A percentile compares a stretch with the other conserved stretches of the same genome.
phyloP scores from a whole-genome alignment of 495 filamentous ascomycete genomes.

The Terfezia claveryi region DNA sequence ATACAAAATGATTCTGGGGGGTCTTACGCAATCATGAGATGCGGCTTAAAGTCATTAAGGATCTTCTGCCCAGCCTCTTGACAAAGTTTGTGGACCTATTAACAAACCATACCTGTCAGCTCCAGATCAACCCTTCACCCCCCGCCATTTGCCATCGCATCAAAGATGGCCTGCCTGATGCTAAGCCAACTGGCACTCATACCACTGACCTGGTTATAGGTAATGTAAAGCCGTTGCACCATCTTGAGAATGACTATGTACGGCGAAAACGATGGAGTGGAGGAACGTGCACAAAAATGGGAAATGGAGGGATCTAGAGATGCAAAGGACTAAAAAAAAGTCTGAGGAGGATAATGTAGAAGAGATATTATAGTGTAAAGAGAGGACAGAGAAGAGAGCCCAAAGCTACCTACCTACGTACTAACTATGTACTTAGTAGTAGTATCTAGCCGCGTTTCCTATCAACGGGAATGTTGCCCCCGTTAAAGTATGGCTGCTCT shows the following conservation, averaged over 20 bases:
- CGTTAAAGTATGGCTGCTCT: no score
- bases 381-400: no score
- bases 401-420: no score
- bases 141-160: neutral
- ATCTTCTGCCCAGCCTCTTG: conserved; percentile 60
- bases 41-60: conserved; percentile 63
- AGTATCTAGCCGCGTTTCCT: no score
- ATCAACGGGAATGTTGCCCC: no score
- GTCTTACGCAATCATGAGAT: conserved; percentile 68
- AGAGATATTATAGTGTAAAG: no score
- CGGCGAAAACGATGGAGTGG: no score
- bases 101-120: conserved; percentile 15
- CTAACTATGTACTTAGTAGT: no score
- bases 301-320: no score
- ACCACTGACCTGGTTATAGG: conserved; percentile 69
- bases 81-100: conserved; percentile 88
- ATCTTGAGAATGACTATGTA: conserved; percentile 24
- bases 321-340: no score
- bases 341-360: no score
- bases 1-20: neutral
- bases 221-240: conserved; percentile 80
- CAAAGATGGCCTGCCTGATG: neutral
- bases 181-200: neutral
- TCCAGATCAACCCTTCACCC: neutral
- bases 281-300: no score